Base-by-base conservation (phyloP, 2,329 filamentous ascomycete species). In the Penicillium sp. region DNA sequence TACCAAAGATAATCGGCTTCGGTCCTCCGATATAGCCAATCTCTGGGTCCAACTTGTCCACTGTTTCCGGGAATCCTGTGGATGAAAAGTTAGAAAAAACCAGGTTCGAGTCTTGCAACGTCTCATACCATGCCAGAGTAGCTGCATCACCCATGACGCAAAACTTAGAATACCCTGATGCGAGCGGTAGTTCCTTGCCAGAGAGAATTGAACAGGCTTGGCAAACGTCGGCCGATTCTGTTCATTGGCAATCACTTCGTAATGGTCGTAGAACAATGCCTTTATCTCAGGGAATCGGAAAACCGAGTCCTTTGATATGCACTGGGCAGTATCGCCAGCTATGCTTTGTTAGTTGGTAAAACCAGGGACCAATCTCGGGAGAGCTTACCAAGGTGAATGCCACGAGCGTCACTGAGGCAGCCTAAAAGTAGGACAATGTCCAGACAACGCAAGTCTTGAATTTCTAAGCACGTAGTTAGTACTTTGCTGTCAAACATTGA, bases 321-420 rank as follows among this genome's bases (percentile, higher is more conserved):
- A 63, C 50, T 68, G 65, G 0, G 65, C 65, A 2, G 64, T 67
- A 45, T 68, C 65, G 1, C 65, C 65, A 22, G 64, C 55, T 57
- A 33, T 15, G n/a, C 6, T 12, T 7, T n/a, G 17, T 48, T 28
- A 48, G 24, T 29, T 12, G 10, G 17, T 32, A 22, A n/a, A 7
- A 4, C 12, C 7, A 13, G 29, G 6, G 10, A 12, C 12, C 13
- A 19, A 12, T 1, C 12, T 12, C 10, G 3, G 3, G 13, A 26
- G 15, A 43, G 13, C 24, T 19, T 47, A 57, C 55, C 62, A n/a
- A 64, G 58, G 46, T 67, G 64, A 44, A 67, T 60, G 2, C 60
- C 61, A 10, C 62, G 53, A 15, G 53, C 55, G 21, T 64, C 56
- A 17, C 53, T 51, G 8, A 66, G 49, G 21, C 64, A 52, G 21